phyloP scores from a whole-genome alignment of 306 rosid species.

The Herpetospermum pedunculosum region DNA sequence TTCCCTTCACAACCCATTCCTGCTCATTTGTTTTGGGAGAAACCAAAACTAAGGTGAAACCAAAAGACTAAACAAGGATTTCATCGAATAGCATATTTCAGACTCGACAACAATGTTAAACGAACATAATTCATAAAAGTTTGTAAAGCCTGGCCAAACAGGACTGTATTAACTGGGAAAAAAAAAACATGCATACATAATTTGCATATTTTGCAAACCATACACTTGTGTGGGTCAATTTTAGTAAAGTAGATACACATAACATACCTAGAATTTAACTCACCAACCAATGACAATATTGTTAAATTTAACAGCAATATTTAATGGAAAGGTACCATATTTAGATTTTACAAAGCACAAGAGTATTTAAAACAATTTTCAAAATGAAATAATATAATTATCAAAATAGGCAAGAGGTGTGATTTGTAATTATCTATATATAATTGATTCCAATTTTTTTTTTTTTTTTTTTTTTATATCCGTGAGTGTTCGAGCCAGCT shows the following conservation, averaged over 20 bases:
- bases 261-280: background rate
- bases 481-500: no score
- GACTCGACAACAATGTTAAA: background rate
- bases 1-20: slow-evolving; percentile 26
- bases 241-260: background rate
- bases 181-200: background rate
- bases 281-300: background rate
- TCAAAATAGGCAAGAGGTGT: background rate
- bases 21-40: slow-evolving; percentile 6
- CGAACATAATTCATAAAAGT: background rate
- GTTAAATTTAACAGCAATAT: background rate
- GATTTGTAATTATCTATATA: background rate
- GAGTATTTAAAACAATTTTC: background rate
- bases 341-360: background rate
- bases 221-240: background rate
- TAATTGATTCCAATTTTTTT: background rate
- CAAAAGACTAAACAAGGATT: background rate
- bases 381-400: background rate
- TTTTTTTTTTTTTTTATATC: no score
- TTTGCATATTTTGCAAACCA: background rate
- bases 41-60: background rate
- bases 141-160: background rate
- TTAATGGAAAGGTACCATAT: background rate
- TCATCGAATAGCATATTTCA: background rate
- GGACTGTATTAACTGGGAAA: background rate